These are phyloP conservation scores for Monosporascus sp. DNA, from an alignment of 2,329 filamentous ascomycete genomes.

Conservation along the genomic window DNA sequence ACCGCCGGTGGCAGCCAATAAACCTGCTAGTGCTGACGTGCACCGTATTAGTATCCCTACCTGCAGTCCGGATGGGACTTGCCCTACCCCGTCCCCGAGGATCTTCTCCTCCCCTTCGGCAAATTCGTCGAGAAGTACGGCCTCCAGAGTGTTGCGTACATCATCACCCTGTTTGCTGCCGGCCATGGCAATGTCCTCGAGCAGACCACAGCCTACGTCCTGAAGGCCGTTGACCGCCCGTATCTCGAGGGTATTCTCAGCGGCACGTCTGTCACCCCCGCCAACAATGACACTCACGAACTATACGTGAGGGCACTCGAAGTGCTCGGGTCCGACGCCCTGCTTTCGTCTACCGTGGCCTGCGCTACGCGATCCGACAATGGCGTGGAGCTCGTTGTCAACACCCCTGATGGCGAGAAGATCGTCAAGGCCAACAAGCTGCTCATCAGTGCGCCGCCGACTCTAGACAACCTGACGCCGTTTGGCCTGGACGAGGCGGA, in stretches of 20 bases:
- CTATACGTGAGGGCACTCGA: no score
- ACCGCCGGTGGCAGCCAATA: no score
- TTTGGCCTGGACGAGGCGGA: slow-evolving; percentile 33
- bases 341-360: not conserved
- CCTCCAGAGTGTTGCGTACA: not conserved
- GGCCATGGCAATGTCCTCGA: no score
- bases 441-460: slow-evolving; percentile 35
- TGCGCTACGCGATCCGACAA: not conserved
- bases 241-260: no score
- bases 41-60: not conserved
- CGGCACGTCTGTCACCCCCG: no score
- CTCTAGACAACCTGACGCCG: slow-evolving; percentile 24
- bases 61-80: not conserved
- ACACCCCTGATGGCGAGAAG: slow-evolving; percentile 20
- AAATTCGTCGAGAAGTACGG: not conserved
- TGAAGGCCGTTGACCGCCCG: no score
- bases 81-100: not conserved
- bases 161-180: no score
- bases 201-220: not conserved
- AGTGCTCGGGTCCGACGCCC: no score
- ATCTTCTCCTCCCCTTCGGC: not conserved
- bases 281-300: no score
- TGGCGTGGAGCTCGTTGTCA: slow-evolving; percentile 21
- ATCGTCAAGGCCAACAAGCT: slow-evolving; percentile 33
- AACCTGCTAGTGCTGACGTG: no score